A percentile compares a stretch with the other conserved stretches of the same genome.
Evolutionary conservation across 768 basidiomycete genomes (phyloP).

Genomic region (Russula earlei): DNA sequence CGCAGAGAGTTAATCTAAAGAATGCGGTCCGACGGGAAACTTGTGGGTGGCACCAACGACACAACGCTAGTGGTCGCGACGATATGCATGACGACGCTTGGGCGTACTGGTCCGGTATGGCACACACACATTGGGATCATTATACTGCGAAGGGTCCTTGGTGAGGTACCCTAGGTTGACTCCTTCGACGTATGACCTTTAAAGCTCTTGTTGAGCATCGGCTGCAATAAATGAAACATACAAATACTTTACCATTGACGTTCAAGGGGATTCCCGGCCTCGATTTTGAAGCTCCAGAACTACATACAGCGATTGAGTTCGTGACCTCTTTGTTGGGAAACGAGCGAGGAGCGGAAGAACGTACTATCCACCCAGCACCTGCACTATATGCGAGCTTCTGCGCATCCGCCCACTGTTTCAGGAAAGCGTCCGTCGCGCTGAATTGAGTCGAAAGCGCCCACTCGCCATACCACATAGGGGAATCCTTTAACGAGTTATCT

Average conservation of each 20-base stretch:
- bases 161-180: slow-evolving; percentile 54
- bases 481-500: slow-evolving; percentile 36
- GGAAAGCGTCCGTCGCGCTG: slow-evolving; percentile 48
- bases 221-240: background rate
- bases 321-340: background rate
- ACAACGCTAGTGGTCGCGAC: too few relatives aligned
- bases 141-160: slow-evolving; percentile 43
- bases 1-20: too few relatives aligned
- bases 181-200: slow-evolving; percentile 70
- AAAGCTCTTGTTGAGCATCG: background rate
- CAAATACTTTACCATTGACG: slow-evolving; percentile 55
- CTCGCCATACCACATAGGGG: slow-evolving; percentile 48
- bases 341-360: slow-evolving; percentile 20
- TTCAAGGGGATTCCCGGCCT: slow-evolving; percentile 41
- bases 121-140: slow-evolving; percentile 56
- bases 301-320: slow-evolving; percentile 17
- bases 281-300: slow-evolving; percentile 74
- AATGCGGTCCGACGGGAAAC: too few relatives aligned
- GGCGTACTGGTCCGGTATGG: slow-evolving; percentile 29
- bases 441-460: slow-evolving; percentile 61
- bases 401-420: slow-evolving; percentile 63
- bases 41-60: too few relatives aligned
- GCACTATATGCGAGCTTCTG: slow-evolving; percentile 58
- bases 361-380: slow-evolving; percentile 57
- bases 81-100: background rate